Base-by-base conservation (phyloP, 257 asterid species). In the Petunia axillaris region DNA sequence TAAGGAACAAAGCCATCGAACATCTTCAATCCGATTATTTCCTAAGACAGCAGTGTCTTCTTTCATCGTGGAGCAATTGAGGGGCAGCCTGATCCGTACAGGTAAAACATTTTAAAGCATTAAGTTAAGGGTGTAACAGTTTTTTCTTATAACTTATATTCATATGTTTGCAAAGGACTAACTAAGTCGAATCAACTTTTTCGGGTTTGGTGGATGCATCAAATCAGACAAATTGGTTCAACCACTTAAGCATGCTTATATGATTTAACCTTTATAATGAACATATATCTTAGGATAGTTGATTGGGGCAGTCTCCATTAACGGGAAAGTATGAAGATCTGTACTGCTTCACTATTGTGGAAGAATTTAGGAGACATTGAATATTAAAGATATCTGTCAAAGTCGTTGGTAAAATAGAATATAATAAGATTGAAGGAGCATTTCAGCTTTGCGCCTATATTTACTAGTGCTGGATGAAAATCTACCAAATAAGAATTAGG, bases 1-100 rank as follows among this genome's bases (percentile, higher is more conserved):
- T 76, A 94, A 83, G 39, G 98, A 94, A 85, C 97, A 94, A 16
- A 91, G 91, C 98, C 97, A 93, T 13, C 86, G 87, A 11, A 90
- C 94, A 81, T 94, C 95, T 79, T 91, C 93, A n/a, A 91, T 83
- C 55, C 84, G 86, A 82, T 89, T 90, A 48, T 84, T 80, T 4
- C 88, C 87, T 2, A 85, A 71, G 16, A 83, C 25, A 35, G 48
- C 73, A 15, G 10, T 37, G n/a, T 38, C 60, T 8, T 25, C 50
- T 48, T 79, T 57, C 76, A 79, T 79, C 52, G 14, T 0, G 14
- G 5, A 7, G 7, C 78, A 36, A 2, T 13, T 50, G n/a, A 73
- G 7, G 63, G 13, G 25, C 13, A 50, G 25, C 78, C 78, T 73
- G 78, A 73, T 73, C 44, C 25, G 78, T 37, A 50, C 62, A 50